Evolutionary conservation across 139 green algal genomes (phyloP).

Genomic region (Chlamydomonas sp.): DNA sequence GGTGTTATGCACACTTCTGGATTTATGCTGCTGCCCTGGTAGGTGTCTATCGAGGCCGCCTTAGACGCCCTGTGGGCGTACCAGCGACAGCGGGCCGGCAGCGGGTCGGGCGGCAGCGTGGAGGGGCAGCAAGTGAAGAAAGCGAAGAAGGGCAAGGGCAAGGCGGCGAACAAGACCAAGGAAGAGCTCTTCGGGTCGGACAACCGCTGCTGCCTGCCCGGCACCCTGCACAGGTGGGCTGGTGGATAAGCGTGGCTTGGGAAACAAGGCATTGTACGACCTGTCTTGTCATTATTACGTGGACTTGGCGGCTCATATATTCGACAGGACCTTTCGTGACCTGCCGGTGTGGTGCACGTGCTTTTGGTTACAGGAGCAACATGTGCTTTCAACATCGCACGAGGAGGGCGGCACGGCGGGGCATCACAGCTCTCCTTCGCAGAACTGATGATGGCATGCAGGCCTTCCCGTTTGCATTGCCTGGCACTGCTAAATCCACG

Average conservation of each 20-base stretch:
- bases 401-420: too few relatives aligned
- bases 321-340: too few relatives aligned
- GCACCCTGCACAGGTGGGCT: constrained; percentile 74
- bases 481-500: constrained; percentile 6
- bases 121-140: too few relatives aligned
- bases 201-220: constrained; percentile 73
- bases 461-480: neutral
- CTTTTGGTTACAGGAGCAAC: too few relatives aligned
- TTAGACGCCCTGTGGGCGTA: neutral
- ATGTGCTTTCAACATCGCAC: too few relatives aligned
- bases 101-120: neutral
- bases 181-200: constrained; percentile 58
- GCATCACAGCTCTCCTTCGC: neutral
- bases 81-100: neutral
- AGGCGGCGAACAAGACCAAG: neutral
- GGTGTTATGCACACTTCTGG: too few relatives aligned
- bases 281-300: neutral
- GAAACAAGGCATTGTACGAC: neutral
- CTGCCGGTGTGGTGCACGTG: too few relatives aligned
- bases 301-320: too few relatives aligned
- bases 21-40: neutral
- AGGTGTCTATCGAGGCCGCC: neutral
- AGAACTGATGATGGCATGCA: neutral
- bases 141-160: constrained; percentile 3
- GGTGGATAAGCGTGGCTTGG: too few relatives aligned